Conservation (phyloP, 345 rosid species). For the Alliaria petiolata region DNA sequence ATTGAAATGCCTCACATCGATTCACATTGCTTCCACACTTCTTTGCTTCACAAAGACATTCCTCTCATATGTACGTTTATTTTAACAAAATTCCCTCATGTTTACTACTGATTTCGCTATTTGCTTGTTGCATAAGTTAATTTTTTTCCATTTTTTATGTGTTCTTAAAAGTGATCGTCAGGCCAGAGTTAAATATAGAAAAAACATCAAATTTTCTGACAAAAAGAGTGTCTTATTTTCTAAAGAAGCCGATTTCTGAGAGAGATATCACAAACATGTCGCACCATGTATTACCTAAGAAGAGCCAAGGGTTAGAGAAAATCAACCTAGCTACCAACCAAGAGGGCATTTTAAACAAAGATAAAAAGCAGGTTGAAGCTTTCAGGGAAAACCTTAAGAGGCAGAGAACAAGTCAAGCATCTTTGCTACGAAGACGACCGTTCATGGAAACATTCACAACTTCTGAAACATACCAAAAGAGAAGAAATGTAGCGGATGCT, state of each 20-base stretch:
- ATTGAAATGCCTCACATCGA: conserved; percentile 28
- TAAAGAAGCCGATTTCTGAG: conserved; percentile 33
- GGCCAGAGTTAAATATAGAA: background rate
- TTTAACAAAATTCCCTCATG: background rate
- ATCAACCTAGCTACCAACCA: background rate
- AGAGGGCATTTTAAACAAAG: background rate
- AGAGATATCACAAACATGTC: conserved; percentile 42
- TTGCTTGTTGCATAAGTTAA: background rate
- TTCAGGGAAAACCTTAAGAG: background rate
- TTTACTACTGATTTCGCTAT: background rate
- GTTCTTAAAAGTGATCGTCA: conserved; percentile 44
- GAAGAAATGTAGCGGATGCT: background rate
- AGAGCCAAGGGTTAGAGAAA: background rate
- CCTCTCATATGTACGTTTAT: conserved; percentile 37
- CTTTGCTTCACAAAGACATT: conserved; percentile 14
- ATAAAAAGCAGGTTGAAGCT: background rate
- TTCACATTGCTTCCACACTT: conserved; percentile 12
- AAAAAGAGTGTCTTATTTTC: conserved; percentile 31
- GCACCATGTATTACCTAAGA: conserved; percentile 32
- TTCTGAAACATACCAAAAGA: background rate
- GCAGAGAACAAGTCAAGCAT: background rate
- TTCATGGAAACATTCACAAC: background rate
- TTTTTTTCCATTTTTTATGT: background rate
- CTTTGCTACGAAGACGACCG: background rate
- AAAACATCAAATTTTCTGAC: conserved; percentile 17